Evolutionary conservation across 306 rosid species (phyloP).

Genomic region (Lathyrus sativus): DNA sequence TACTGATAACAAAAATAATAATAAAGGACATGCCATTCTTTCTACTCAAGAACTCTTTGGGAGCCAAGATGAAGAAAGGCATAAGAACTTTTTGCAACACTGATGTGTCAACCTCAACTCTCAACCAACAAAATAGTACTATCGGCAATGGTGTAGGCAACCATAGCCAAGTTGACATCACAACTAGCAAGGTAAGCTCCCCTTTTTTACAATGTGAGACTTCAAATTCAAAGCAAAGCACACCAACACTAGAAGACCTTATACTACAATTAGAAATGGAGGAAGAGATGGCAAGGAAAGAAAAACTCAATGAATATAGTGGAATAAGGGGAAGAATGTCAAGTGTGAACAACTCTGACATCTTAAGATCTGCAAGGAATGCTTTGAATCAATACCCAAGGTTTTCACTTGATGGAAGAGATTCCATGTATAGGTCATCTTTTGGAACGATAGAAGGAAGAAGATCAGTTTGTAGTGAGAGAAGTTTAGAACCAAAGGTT

Average conservation of each 20-base stretch:
- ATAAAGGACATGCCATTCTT: constrained; percentile 71
- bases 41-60: constrained; percentile 69
- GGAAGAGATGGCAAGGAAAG: constrained; percentile 65
- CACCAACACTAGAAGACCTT: constrained; percentile 67
- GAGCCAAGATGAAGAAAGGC: constrained; percentile 80
- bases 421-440: constrained; percentile 81
- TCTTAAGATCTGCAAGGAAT: constrained; percentile 78
- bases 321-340: constrained; percentile 65
- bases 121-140: constrained; percentile 54
- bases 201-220: constrained; percentile 22
- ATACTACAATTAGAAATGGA: constrained; percentile 67
- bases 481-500: constrained; percentile 25
- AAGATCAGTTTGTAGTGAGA: constrained; percentile 61
- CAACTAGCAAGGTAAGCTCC: constrained; percentile 43
- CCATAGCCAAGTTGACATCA: constrained; percentile 35
- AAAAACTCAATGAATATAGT: constrained; percentile 41
- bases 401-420: constrained; percentile 94
- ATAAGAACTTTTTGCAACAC: constrained; percentile 71
- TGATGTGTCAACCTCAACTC: constrained; percentile 47
- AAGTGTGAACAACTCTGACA: constrained; percentile 75
- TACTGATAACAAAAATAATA: background rate
- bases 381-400: constrained; percentile 93
- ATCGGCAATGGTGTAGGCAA: constrained; percentile 6
- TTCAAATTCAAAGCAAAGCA: constrained; percentile 39
- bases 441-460: constrained; percentile 57